Percentiles rank a stretch among this genome's conserved stretches.
Evolutionary conservation across 2,329 filamentous ascomycete genomes (phyloP).

Genomic region (Arthrinium puccinioides): DNA sequence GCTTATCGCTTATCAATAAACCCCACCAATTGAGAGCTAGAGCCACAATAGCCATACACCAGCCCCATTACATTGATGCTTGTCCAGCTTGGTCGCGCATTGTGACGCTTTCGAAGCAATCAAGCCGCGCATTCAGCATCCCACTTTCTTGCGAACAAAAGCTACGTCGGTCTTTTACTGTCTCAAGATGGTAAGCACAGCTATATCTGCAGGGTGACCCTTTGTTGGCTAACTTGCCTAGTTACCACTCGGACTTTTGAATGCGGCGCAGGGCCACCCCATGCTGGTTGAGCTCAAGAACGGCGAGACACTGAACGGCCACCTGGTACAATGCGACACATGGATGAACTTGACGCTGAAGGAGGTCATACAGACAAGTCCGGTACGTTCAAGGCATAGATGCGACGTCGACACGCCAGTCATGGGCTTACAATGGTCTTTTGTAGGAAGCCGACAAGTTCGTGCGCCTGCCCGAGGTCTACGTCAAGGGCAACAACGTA

Average conservation of each 20-base stretch:
- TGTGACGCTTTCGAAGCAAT: neutral
- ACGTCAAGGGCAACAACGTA: conserved; percentile 96
- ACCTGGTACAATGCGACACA: conserved; percentile 93
- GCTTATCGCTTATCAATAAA: no score
- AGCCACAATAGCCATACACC: no score
- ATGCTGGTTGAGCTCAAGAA: conserved; percentile 56
- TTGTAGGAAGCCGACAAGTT: conserved; percentile 87
- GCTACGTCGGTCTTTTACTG: neutral
- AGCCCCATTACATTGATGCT: no score
- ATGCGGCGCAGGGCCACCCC: conserved; percentile 91
- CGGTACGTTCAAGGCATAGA: conserved; percentile 39
- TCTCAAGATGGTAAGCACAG: conserved; percentile 3
- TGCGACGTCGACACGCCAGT: neutral
- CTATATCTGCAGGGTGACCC: neutral
- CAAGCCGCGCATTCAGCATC: no score
- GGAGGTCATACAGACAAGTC: conserved; percentile 93
- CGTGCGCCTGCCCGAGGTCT: conserved; percentile 84
- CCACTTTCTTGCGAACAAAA: conserved; percentile 1
- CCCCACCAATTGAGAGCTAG: no score
- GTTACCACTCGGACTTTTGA: conserved; percentile 76
- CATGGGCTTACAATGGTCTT: no score
- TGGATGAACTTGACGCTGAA: conserved; percentile 99
- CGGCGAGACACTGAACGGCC: conserved; percentile 83
- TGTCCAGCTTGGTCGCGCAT: no score
- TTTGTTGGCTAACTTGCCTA: conserved; percentile 18